phyloP scores from a whole-genome alignment of 331 rosid genomes.

The Quercus lobata region DNA sequence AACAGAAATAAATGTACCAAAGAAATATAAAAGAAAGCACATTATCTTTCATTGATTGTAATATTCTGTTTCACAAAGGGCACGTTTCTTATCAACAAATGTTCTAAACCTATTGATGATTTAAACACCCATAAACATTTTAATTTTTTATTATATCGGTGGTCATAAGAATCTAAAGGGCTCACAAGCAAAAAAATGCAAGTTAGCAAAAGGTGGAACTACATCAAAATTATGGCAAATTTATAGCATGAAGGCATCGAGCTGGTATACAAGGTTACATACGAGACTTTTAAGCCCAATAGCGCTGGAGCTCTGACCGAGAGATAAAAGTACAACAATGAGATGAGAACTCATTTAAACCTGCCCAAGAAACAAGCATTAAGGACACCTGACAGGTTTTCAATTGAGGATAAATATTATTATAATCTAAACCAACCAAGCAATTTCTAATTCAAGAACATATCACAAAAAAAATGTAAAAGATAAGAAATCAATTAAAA shows the following conservation, averaged over 20 bases:
- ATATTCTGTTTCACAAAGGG: conserved; percentile 6
- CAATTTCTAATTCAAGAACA: not conserved
- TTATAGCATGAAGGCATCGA: conserved; percentile 24
- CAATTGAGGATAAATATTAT: not conserved
- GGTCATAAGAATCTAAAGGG: conserved; percentile 19
- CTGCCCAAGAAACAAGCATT: conserved; percentile 33
- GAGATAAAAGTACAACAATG: conserved; percentile 22
- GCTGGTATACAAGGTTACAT: conserved; percentile 11
- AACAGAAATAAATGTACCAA: not conserved
- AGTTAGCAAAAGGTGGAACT: conserved; percentile 32
- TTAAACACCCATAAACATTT: not conserved
- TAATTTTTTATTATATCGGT: conserved; percentile 18
- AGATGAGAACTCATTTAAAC: conserved; percentile 31
- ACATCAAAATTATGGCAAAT: conserved; percentile 18
- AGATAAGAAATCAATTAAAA: not conserved
- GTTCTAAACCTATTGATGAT: conserved; percentile 15
- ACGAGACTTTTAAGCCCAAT: conserved; percentile 17
- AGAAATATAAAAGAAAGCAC: not conserved
- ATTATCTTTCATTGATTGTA: conserved; percentile 7
- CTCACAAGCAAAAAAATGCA: conserved; percentile 28
- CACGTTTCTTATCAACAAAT: not conserved
- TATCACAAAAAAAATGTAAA: not conserved
- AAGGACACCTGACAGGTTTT: not conserved
- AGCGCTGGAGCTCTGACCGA: conserved; percentile 19
- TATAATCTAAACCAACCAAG: not conserved